A percentile compares a stretch with the other conserved stretches of the same genome.
These are phyloP conservation scores for Boletellus sp. DNA, from an alignment of 768 basidiomycete species.

Conservation along the genomic window DNA sequence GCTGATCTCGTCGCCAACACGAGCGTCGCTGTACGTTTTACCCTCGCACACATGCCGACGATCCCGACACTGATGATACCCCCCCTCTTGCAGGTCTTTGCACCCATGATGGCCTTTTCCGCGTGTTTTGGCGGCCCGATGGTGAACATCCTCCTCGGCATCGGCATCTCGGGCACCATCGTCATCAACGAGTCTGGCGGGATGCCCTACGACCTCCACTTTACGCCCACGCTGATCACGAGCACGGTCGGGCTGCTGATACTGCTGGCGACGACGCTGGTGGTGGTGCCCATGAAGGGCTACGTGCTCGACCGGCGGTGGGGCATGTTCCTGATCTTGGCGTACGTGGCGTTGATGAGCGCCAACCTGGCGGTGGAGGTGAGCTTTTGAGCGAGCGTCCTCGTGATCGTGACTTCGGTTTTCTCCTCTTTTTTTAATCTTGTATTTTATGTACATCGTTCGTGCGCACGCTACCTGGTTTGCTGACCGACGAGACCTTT, in stretches of 20 bases:
- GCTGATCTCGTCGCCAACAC: slow-evolving; percentile 97
- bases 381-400: neutral
- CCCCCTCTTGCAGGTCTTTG: slow-evolving; percentile 65
- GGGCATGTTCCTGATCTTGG: slow-evolving; percentile 74
- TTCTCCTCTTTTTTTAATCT: neutral
- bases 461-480: too few species aligned
- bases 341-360: slow-evolving; percentile 74
- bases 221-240: slow-evolving; percentile 81
- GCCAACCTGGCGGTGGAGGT: slow-evolving; percentile 80
- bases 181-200: slow-evolving; percentile 58
- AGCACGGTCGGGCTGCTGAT: slow-evolving; percentile 78
- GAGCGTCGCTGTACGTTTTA: slow-evolving; percentile 73
- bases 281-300: slow-evolving; percentile 82
- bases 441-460: neutral
- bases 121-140: slow-evolving; percentile 93
- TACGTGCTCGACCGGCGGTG: slow-evolving; percentile 77
- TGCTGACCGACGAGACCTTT: too few species aligned
- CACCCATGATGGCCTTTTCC: slow-evolving; percentile 91
- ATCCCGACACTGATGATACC: too few species aligned
- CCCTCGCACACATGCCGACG: neutral
- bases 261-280: slow-evolving; percentile 69
- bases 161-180: slow-evolving; percentile 89
- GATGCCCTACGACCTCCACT: slow-evolving; percentile 66
- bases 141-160: slow-evolving; percentile 87
- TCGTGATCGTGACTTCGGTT: neutral